Evolutionary conservation across 129 eudicot species (phyloP).

Genomic region (Saussurea involucrata): DNA sequence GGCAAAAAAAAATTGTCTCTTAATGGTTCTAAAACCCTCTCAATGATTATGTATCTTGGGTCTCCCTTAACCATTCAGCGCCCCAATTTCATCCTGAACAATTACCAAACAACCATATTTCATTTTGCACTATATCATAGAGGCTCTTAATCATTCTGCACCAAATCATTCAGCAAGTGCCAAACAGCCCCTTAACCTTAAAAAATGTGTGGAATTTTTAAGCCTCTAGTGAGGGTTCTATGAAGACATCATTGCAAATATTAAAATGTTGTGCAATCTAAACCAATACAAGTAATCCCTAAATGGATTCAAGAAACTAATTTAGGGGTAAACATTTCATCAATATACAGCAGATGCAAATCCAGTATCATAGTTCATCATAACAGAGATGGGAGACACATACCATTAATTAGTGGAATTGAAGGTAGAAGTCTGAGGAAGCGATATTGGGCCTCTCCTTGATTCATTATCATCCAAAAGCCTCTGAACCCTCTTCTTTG

Average conservation of each 20-base stretch:
- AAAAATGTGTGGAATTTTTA: not conserved
- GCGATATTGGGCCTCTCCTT: slow-evolving; percentile 75
- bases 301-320: not conserved
- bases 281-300: not conserved
- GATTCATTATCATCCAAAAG: slow-evolving; percentile 78
- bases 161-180: too few relatives aligned
- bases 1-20: too few relatives aligned
- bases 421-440: slow-evolving; percentile 54
- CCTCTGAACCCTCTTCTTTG: slow-evolving; percentile 74
- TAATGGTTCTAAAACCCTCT: too few relatives aligned
- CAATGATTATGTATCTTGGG: too few relatives aligned
- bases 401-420: slow-evolving; percentile 35
- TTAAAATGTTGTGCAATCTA: not conserved
- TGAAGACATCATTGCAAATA: not conserved
- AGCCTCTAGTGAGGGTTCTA: not conserved
- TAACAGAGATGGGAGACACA: not conserved
- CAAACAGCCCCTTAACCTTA: not conserved
- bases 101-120: too few relatives aligned
- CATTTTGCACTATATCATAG: too few relatives aligned
- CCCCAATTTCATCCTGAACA: too few relatives aligned
- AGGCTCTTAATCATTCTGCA: too few relatives aligned
- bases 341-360: slow-evolving; percentile 3
- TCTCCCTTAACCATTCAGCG: too few relatives aligned
- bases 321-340: not conserved
- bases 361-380: not conserved